Evolutionary conservation across 177 flowering plant species (phyloP).

Genomic region (Telopea speciosissima): DNA sequence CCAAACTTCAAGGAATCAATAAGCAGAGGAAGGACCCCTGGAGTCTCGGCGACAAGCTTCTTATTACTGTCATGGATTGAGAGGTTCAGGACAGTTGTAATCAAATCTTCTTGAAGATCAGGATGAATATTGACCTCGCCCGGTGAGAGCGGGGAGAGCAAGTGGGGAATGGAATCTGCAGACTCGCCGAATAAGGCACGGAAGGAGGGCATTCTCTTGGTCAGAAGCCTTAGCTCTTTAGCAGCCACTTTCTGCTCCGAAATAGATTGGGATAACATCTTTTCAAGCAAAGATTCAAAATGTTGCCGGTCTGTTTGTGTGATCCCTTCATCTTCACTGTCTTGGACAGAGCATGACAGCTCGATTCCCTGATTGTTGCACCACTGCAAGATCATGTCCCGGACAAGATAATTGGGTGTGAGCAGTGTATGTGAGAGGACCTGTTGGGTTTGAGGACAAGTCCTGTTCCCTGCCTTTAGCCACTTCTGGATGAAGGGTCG

Average conservation of each 20-base stretch:
- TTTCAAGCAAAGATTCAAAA: slow-evolving; percentile 43
- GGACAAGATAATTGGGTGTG: slow-evolving; percentile 58
- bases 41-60: slow-evolving; percentile 67
- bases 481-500: slow-evolving; percentile 59
- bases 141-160: slow-evolving; percentile 45
- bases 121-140: slow-evolving; percentile 23
- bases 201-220: slow-evolving; percentile 58
- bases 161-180: slow-evolving; percentile 39
- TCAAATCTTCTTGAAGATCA: slow-evolving; percentile 76
- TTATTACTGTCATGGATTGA: slow-evolving; percentile 82
- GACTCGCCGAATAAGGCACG: slow-evolving; percentile 65
- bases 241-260: slow-evolving; percentile 61
- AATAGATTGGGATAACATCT: slow-evolving; percentile 34
- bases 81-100: slow-evolving; percentile 64
- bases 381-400: slow-evolving; percentile 65
- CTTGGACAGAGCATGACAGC: slow-evolving; percentile 27
- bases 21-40: slow-evolving; percentile 54
- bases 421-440: slow-evolving; percentile 61
- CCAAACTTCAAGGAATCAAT: slow-evolving; percentile 57
- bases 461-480: slow-evolving; percentile 56
- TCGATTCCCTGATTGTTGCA: slow-evolving; percentile 53
- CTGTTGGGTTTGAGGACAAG: slow-evolving; percentile 76
- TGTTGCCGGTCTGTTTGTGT: slow-evolving; percentile 43
- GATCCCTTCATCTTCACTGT: slow-evolving; percentile 31
- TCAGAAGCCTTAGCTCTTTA: slow-evolving; percentile 61